Evolutionary conservation across 2,329 filamentous ascomycete species (phyloP).

Genomic region (Alternaria sp.): DNA sequence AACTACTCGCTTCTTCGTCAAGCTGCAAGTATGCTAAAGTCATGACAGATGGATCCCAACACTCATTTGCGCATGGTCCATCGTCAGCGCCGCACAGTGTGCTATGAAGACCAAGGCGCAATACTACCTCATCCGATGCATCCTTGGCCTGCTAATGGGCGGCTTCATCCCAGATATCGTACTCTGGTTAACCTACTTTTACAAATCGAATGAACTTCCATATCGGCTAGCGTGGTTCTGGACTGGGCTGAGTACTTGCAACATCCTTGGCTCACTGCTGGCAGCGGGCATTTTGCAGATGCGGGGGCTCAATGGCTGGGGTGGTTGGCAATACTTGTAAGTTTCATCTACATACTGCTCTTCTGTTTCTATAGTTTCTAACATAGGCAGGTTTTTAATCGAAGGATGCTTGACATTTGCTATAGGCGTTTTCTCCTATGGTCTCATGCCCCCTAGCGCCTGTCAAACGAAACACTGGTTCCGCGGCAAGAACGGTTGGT

Average conservation of each 20-base stretch:
- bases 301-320: conserved; percentile 53
- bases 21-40: not conserved
- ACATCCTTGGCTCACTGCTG: conserved; percentile 51
- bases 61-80: conserved; percentile 49
- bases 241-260: conserved; percentile 51
- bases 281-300: conserved; percentile 55
- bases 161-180: conserved; percentile 50
- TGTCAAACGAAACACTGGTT: conserved; percentile 65
- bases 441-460: conserved; percentile 62
- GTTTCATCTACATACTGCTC: not conserved
- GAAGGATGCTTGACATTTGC: conserved; percentile 64
- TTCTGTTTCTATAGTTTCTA: conserved; percentile 40
- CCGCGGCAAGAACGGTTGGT: conserved; percentile 67
- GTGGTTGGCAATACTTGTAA: conserved; percentile 53
- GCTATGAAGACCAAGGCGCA: conserved; percentile 44
- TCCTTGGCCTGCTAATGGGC: conserved; percentile 54
- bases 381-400: conserved; percentile 59
- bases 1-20: not conserved
- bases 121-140: conserved; percentile 52
- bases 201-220: conserved; percentile 53
- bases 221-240: conserved; percentile 56
- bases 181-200: conserved; percentile 56
- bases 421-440: conserved; percentile 63
- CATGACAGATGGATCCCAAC: conserved; percentile 47
- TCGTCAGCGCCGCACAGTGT: conserved; percentile 50